phyloP scores from a whole-genome alignment of 495 filamentous ascomycete species.

The Pyrenopolyporus hunteri region DNA sequence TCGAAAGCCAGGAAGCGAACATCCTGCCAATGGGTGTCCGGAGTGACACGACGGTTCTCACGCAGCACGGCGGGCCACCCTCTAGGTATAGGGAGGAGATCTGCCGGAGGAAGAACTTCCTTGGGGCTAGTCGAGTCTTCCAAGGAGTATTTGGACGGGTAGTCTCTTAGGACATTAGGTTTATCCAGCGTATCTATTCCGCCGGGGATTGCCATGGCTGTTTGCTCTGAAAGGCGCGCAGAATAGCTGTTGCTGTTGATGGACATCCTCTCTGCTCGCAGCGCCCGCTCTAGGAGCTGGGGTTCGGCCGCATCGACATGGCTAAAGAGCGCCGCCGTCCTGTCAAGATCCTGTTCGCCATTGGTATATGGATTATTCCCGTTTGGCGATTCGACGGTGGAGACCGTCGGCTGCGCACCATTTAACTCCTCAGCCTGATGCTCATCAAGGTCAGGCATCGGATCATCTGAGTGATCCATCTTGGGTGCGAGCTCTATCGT shows the following conservation, averaged over 20 bases:
- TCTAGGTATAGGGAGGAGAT: slow-evolving; percentile 63
- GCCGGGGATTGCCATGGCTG: slow-evolving; percentile 17
- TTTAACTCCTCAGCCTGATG: not conserved
- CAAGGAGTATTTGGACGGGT: slow-evolving; percentile 44
- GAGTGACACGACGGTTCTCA: slow-evolving; percentile 75
- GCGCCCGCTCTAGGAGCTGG: slow-evolving; percentile 4
- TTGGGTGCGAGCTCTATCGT: slow-evolving; percentile 57
- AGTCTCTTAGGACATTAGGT: slow-evolving; percentile 44
- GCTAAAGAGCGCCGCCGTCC: slow-evolving; percentile 35
- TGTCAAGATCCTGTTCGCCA: slow-evolving; percentile 22
- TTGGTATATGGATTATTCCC: not conserved
- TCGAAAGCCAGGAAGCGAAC: slow-evolving; percentile 76
- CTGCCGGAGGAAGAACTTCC: slow-evolving; percentile 42
- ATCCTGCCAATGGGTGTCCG: slow-evolving; percentile 86
- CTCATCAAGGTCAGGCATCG: slow-evolving; percentile 15
- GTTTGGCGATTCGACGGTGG: slow-evolving; percentile 5
- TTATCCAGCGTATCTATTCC: slow-evolving; percentile 42
- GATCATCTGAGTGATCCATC: slow-evolving; percentile 31
- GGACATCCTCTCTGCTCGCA: slow-evolving; percentile 29
- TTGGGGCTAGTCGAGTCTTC: slow-evolving; percentile 3
- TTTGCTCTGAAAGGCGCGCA: slow-evolving; percentile 35
- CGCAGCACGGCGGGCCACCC: slow-evolving; percentile 51
- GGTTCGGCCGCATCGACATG: slow-evolving; percentile 26
- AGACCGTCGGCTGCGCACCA: not conserved
- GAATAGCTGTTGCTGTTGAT: slow-evolving; percentile 19